A percentile compares a stretch with the other conserved stretches of the same genome.
These are phyloP conservation scores for Nakaseomyces nivariensis DNA, from an alignment of 1,139 yeast species.

Conservation along the genomic window DNA sequence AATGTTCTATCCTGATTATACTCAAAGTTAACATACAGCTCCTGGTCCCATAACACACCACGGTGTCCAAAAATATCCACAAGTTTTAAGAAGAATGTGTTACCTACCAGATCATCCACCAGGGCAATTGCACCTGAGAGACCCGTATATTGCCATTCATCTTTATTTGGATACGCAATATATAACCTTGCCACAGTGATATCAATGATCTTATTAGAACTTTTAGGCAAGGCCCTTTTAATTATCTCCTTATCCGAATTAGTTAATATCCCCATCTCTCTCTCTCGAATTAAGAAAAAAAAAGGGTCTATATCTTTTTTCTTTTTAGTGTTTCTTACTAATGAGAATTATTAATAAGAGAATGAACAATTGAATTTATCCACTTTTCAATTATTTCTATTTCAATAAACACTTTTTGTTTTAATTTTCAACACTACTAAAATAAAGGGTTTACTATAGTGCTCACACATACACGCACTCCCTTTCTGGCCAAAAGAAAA, in stretches of 20 bases:
- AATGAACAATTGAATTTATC: no score
- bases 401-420: no score
- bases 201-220: slow-evolving; percentile 77
- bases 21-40: slow-evolving; percentile 74
- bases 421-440: no score
- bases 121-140: slow-evolving; percentile 76
- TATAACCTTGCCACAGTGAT: slow-evolving; percentile 86
- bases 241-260: slow-evolving; percentile 76
- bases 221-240: slow-evolving; percentile 81
- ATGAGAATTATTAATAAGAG: no score
- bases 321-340: no score
- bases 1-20: slow-evolving; percentile 90
- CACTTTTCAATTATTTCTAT: no score
- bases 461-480: no score
- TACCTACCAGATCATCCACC: slow-evolving; percentile 90
- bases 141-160: slow-evolving; percentile 81
- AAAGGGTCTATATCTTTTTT: no score
- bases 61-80: slow-evolving; percentile 74
- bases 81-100: slow-evolving; percentile 79
- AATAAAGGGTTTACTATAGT: no score
- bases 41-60: slow-evolving; percentile 97
- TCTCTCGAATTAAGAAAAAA: neutral
- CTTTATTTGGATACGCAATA: slow-evolving; percentile 78
- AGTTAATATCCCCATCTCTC: slow-evolving; percentile 51
- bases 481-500: no score